phyloP scores from a whole-genome alignment of 2,329 filamentous ascomycete genomes.

The Aspergillus sojae region DNA sequence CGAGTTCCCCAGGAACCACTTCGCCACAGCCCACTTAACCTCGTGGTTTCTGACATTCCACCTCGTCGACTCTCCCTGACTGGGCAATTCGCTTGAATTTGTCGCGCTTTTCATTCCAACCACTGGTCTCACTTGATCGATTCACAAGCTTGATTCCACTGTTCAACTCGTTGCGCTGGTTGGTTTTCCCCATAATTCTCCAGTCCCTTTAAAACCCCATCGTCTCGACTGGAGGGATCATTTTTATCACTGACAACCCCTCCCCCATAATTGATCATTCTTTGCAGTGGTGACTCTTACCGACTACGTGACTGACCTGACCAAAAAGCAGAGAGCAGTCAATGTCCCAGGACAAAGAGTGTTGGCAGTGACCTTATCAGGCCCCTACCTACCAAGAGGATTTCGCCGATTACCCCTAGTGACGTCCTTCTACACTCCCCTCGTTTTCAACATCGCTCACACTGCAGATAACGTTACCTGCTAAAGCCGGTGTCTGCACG shows the following conservation, averaged over 20 bases:
- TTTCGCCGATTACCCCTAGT: constrained; percentile 1
- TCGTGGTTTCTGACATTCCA: constrained; percentile 4
- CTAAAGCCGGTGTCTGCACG: not conserved
- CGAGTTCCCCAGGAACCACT: constrained; percentile 20
- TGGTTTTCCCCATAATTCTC: constrained; percentile 3
- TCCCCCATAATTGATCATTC: not conserved
- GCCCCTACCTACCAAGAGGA: not conserved
- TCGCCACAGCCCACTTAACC: constrained; percentile 20
- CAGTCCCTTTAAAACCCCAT: not conserved
- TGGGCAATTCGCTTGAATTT: not conserved
- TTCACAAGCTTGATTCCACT: not conserved
- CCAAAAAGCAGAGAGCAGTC: constrained; percentile 1
- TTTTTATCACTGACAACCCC: not conserved
- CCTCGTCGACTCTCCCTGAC: not conserved
- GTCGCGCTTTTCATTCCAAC: not conserved
- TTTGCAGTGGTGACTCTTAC: not conserved
- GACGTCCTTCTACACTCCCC: not conserved
- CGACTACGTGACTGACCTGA: not conserved
- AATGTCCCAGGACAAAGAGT: not conserved
- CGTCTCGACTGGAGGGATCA: not conserved
- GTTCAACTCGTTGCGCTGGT: not conserved
- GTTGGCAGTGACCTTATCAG: not conserved
- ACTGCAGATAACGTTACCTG: constrained; percentile 11
- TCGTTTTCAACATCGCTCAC: constrained; percentile 8
- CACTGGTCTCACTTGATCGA: not conserved